Base-by-base conservation (phyloP, 2,329 filamentous ascomycete genomes). In the Alternaria sp. region DNA sequence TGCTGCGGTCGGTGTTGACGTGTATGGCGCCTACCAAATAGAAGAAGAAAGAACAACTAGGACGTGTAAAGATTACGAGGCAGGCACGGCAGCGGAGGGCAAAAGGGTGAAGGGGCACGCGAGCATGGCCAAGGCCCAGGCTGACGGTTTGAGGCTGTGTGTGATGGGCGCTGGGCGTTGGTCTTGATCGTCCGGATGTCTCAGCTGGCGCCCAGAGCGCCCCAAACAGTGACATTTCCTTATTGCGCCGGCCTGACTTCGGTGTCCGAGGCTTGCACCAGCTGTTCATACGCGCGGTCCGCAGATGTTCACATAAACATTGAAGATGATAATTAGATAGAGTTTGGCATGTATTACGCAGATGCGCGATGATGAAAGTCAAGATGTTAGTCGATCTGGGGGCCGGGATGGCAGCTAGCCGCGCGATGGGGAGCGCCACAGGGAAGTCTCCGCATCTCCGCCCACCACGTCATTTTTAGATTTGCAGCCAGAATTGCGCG, bases 61-160 rank as follows among this genome's bases (percentile, higher is more conserved):
- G 12, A 25, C 12, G 19, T 45, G 57, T 43, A 40, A 45, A 49
- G 28, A 28, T 30, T 23, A 44, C 32, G n/a, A 6, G 13, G 36
- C 30, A 57, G 30, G 26, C 30, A 51, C 21, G 30, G 40, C 7
- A 54, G 21, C 26, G 25, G 40, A 44, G 26, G 26, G 26, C 46
- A 32, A 52, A 61, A 45, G 43, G 44, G 59, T 23, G 51, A 36
- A 32, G 56, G 36, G 46, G 55, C 68, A 71, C 68, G 61, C 65
- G 70, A 69, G 65, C 57, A 60, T 30, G 8, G 62, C 59, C 61
- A 65, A 66, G 60, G 40, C 59, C 62, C 54, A 43, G 51, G 55
- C 58, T 70, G 65, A 67, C 67, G 62, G 57, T 43, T 55, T 61
- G 65, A 69, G 69, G 69, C 69, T 71, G 69, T 65, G 64, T 60